phyloP scores from a whole-genome alignment of 805 yeast genomes.

The Lachancea mirantina region DNA sequence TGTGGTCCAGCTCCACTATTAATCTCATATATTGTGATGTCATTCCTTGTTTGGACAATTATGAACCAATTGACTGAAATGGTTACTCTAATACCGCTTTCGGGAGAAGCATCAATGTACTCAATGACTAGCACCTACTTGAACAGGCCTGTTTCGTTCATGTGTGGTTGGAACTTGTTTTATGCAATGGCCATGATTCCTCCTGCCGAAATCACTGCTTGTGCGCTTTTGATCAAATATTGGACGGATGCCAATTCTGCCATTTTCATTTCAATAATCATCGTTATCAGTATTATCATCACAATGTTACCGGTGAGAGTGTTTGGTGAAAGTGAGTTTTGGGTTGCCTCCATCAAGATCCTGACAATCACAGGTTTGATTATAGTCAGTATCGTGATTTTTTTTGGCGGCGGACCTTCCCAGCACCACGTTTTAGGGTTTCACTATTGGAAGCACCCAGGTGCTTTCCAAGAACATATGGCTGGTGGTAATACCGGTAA shows the following conservation, averaged over 20 bases:
- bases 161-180: slow-evolving; percentile 46
- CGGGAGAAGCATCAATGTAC: slow-evolving; percentile 44
- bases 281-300: slow-evolving; percentile 13
- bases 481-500: slow-evolving; percentile 39
- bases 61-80: slow-evolving; percentile 57
- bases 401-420: slow-evolving; percentile 61
- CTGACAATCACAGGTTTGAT: slow-evolving; percentile 57
- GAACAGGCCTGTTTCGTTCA: slow-evolving; percentile 14
- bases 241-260: slow-evolving; percentile 38
- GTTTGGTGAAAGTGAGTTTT: slow-evolving; percentile 52
- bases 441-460: slow-evolving; percentile 55
- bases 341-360: slow-evolving; percentile 60
- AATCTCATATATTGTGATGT: slow-evolving; percentile 52
- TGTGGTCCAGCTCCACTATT: slow-evolving; percentile 65
- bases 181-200: slow-evolving; percentile 40
- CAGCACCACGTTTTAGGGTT: slow-evolving; percentile 45
- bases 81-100: slow-evolving; percentile 50
- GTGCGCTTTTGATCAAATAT: slow-evolving; percentile 34
- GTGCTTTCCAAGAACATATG: slow-evolving; percentile 34
- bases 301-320: slow-evolving; percentile 17
- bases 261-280: slow-evolving; percentile 34
- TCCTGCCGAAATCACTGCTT: slow-evolving; percentile 44
- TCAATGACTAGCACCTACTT: slow-evolving; percentile 12
- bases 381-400: slow-evolving; percentile 47
- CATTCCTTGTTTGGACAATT: slow-evolving; percentile 40